phyloP scores from a whole-genome alignment of 805 yeast species.

The Myxozyma lipomycoides region DNA sequence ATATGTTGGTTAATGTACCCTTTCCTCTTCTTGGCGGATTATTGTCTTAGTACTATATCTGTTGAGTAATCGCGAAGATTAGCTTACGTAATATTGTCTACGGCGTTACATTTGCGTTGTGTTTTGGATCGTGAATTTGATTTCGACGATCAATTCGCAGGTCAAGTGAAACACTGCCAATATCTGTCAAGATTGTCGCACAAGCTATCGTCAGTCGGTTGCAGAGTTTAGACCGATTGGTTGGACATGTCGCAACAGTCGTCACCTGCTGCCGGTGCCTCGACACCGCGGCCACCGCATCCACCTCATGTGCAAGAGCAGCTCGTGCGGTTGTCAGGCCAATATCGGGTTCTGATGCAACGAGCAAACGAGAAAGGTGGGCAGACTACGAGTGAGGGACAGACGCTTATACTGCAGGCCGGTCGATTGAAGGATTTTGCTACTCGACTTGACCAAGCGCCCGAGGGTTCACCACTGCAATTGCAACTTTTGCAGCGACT shows the following conservation, averaged over 20 bases:
- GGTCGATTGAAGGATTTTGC: slow-evolving; percentile 20
- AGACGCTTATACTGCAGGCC: slow-evolving; percentile 16
- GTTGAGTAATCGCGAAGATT: too few species aligned
- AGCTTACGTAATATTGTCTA: too few species aligned
- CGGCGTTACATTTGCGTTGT: too few species aligned
- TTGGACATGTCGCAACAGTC: neutral
- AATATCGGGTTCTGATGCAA: slow-evolving; percentile 15
- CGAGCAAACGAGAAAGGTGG: slow-evolving; percentile 20
- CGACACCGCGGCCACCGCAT: neutral
- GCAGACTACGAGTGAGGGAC: slow-evolving; percentile 17
- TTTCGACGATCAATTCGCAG: too few species aligned
- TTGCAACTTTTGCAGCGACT: neutral
- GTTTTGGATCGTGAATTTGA: too few species aligned
- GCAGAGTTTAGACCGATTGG: neutral
- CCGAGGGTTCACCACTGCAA: neutral
- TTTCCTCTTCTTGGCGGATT: too few species aligned
- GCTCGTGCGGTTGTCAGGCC: slow-evolving; percentile 21
- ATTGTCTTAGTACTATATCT: too few species aligned
- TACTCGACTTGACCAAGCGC: neutral
- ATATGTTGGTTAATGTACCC: too few species aligned
- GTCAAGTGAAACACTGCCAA: too few species aligned
- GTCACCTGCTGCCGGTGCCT: neutral
- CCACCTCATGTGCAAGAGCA: slow-evolving; percentile 13
- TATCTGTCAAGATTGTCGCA: too few species aligned
- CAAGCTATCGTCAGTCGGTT: neutral